phyloP scores from a whole-genome alignment of 352 stramenopile species.

The Globisporangium sylvaticum region DNA sequence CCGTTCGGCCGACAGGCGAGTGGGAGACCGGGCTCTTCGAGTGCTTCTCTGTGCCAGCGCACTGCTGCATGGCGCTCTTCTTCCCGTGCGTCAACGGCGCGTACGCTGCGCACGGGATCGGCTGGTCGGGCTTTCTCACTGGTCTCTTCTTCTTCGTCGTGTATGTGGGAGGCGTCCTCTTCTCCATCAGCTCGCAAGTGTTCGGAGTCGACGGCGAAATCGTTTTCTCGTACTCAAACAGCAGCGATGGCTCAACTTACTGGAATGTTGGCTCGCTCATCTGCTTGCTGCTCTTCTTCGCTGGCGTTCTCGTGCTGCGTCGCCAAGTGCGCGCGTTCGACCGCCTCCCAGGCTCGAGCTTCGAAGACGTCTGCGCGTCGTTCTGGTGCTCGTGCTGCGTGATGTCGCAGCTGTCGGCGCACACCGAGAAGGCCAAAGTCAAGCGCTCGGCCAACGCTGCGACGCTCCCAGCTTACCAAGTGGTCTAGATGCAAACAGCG shows the following conservation, averaged over 20 bases:
- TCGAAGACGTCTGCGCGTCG: constrained; percentile 14
- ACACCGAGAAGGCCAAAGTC: constrained; percentile 16
- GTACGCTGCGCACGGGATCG: constrained; percentile 8
- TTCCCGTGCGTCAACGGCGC: constrained; percentile 23
- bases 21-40: constrained; percentile 23
- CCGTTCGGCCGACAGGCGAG: too few species aligned
- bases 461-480: constrained; percentile 7
- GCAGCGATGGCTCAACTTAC: too few species aligned
- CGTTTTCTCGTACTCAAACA: constrained; percentile 15
- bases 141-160: constrained; percentile 7
- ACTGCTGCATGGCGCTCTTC: constrained; percentile 23
- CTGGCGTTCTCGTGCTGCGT: background rate
- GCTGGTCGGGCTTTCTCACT: constrained; percentile 12
- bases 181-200: background rate
- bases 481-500: too few species aligned
- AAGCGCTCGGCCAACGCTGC: constrained; percentile 12
- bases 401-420: constrained; percentile 23
- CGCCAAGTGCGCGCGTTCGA: constrained; percentile 8
- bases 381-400: constrained; percentile 26
- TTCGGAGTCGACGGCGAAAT: background rate
- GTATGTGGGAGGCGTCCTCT: background rate
- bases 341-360: constrained; percentile 12
- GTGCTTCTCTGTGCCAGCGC: constrained; percentile 20
- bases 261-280: too few species aligned
- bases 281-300: background rate